Evolutionary conservation across 257 asterid genomes (phyloP).

Genomic region (Nicotiana paniculata): DNA sequence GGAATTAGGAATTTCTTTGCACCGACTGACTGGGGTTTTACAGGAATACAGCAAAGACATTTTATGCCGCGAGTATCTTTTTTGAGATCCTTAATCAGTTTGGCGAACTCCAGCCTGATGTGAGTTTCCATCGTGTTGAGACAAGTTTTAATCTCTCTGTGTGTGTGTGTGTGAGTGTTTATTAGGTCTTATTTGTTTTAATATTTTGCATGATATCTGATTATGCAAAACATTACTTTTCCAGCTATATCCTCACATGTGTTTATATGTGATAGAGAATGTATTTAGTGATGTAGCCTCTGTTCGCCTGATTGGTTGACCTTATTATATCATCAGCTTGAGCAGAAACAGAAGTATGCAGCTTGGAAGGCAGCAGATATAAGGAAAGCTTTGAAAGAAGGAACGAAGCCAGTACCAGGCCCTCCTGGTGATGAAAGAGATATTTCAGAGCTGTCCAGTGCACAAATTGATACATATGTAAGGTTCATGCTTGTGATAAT

Average conservation of each 20-base stretch:
- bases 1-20: neutral
- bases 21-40: conserved; percentile 4
- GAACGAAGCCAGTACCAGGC: conserved; percentile 86
- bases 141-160: neutral
- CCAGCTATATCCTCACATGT: neutral
- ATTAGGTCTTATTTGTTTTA: neutral
- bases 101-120: conserved; percentile 87
- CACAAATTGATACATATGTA: conserved; percentile 46
- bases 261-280: neutral
- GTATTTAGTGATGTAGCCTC: neutral
- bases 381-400: conserved; percentile 94
- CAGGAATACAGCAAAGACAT: conserved; percentile 97
- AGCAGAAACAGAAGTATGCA: conserved; percentile 96
- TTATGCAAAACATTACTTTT: neutral
- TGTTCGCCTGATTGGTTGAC: neutral
- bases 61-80: conserved; percentile 95
- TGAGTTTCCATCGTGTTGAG: conserved; percentile 30
- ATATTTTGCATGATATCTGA: neutral
- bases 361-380: conserved; percentile 99
- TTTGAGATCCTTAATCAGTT: conserved; percentile 89
- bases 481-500: conserved; percentile 8
- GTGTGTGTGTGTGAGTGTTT: too few relatives aligned
- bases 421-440: conserved; percentile 87
- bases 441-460: conserved; percentile 34
- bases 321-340: conserved; percentile 45